Base-by-base conservation (phyloP, 1,284 basidiomycete species). In the Boletellus deceptivus region DNA sequence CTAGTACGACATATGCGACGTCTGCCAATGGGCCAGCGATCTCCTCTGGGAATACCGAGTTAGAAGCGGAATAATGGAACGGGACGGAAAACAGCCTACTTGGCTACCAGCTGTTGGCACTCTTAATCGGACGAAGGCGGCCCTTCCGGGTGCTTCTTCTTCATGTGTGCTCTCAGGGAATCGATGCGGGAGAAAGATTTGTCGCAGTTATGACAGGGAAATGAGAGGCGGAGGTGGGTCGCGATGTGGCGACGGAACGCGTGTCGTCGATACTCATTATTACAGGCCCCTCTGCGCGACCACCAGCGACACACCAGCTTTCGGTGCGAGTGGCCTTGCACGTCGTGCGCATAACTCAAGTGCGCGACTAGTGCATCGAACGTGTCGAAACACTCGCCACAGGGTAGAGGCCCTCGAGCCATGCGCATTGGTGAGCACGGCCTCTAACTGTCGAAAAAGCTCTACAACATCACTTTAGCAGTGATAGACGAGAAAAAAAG, bases 281-380 rank as follows among this genome's bases (percentile, higher is more conserved):
- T 7, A 10, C 55, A 57, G 3, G 16, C 5, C 3, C 38, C 35
- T 6, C n/a, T 2, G 13, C 40, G 22, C 1, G 33, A 17, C 3
- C 22, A 29, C 55, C 55, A 56, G 1, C 16, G 14, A 22, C 55
- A 56, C 1, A 43, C 3, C 2, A 57, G 3, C 46, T 10, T 45
- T 18, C 20, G 20, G 10, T 36, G 3, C 3, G 51, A 22, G 6
- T 46, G 3, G 9, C 50, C 50, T 3, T 38, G 24, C 3, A 57
- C 22, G n/a, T 20, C 46, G 11, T 55, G 55, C 22, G 22, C 9
- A 4, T 9, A 10, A 0, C 29, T 24, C 0, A 46, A 22, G 37
- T 55, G 55, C 3, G n/a, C 5, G 20, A 57, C 9, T 25, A 55
- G 27, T 8, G 18, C 45, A 14, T 49, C 22, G 6, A 57, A 49